Conservation (phyloP, 345 rosid species). For the Schrenkiella parvula region DNA sequence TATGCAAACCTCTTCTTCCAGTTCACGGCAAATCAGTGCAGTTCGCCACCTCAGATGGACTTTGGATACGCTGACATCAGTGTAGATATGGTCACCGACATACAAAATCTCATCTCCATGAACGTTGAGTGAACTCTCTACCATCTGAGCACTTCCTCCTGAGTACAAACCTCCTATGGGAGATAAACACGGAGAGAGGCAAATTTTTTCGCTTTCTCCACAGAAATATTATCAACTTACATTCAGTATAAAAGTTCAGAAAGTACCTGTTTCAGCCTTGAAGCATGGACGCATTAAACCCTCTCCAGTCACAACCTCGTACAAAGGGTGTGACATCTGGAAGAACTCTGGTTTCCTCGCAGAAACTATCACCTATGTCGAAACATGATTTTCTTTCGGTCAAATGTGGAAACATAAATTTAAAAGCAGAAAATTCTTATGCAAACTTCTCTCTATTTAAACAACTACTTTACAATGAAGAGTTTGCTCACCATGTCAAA, state of each 20-base stretch:
- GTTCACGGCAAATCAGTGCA: constrained; percentile 85
- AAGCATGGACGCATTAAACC: constrained; percentile 97
- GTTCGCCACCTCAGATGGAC: constrained; percentile 95
- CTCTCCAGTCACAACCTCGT: constrained; percentile 93
- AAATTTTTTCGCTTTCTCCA: not conserved
- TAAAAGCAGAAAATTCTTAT: not conserved
- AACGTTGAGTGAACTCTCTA: constrained; percentile 76
- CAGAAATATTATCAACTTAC: not conserved
- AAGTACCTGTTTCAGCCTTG: constrained; percentile 74
- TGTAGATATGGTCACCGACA: constrained; percentile 95
- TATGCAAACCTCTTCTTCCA: constrained; percentile 78
- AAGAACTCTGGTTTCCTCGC: constrained; percentile 99
- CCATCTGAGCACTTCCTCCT: constrained; percentile 96
- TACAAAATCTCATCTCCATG: constrained; percentile 96
- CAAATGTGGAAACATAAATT: constrained; percentile 7
- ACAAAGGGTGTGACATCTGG: constrained; percentile 92
- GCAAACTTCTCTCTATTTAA: not conserved
- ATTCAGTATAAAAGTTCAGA: constrained; percentile 14
- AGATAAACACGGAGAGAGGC: constrained; percentile 11
- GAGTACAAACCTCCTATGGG: constrained; percentile 80
- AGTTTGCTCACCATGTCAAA: constrained; percentile 66
- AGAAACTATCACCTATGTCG: constrained; percentile 41
- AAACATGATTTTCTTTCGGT: not conserved
- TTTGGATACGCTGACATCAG: constrained; percentile 94
- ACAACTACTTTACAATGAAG: not conserved